Evolutionary conservation across 495 filamentous ascomycete species (phyloP).

Genomic region (Talaromyces wortmannii): DNA sequence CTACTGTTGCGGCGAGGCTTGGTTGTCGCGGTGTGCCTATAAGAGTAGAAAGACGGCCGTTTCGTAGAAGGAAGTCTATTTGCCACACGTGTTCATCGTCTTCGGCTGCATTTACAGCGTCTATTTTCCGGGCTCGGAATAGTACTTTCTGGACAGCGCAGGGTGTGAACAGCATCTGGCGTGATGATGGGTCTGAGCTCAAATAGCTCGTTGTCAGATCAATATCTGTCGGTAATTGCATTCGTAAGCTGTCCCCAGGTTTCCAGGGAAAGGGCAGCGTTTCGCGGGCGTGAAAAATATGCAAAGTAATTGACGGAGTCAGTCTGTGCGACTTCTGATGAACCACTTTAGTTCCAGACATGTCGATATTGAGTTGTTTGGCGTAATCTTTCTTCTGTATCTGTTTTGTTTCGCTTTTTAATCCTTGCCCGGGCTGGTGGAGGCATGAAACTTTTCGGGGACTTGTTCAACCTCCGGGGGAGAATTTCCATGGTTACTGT

Average conservation of each 20-base stretch:
- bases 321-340: background rate
- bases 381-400: no score
- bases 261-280: background rate
- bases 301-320: background rate
- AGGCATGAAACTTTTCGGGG: no score
- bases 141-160: background rate
- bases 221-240: background rate
- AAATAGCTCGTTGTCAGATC: background rate
- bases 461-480: no score
- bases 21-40: background rate
- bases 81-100: background rate
- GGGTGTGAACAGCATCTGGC: background rate
- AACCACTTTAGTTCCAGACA: background rate
- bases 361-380: background rate
- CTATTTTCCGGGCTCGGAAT: background rate
- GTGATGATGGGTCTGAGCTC: background rate
- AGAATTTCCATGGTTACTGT: no score
- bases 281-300: background rate
- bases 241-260: background rate
- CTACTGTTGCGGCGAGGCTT: background rate
- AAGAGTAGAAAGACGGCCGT: background rate
- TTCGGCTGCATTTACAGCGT: background rate
- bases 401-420: no score
- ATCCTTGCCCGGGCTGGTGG: no score
- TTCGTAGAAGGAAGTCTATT: background rate